These are phyloP conservation scores for Kitagawia praeruptora DNA, from an alignment of 129 eudicot species.

Conservation along the genomic window DNA sequence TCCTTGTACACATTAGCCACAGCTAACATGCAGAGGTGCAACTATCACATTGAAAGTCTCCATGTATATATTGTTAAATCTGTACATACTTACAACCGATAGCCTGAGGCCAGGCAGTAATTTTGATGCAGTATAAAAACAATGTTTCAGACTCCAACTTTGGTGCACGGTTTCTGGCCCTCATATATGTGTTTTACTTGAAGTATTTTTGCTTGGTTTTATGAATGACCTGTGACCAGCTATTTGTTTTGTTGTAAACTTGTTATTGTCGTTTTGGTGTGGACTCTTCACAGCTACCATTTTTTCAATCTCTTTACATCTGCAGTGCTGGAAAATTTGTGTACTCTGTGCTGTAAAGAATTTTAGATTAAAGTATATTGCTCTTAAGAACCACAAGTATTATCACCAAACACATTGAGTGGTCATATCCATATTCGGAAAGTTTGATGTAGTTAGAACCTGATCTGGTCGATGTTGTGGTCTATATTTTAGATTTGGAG, in stretches of 20 bases:
- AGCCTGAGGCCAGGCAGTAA: background rate
- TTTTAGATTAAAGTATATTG: background rate
- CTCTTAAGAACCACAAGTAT: background rate
- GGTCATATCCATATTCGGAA: background rate
- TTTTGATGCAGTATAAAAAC: slow-evolving; percentile 4
- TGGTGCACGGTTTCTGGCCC: background rate
- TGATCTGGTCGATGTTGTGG: background rate
- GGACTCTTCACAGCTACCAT: background rate
- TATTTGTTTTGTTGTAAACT: background rate
- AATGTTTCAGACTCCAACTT: background rate
- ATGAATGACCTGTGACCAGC: background rate
- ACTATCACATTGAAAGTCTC: background rate
- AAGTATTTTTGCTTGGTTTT: background rate
- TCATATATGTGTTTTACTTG: background rate
- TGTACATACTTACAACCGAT: background rate
- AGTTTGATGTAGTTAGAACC: background rate
- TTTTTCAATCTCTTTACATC: background rate
- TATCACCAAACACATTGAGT: background rate
- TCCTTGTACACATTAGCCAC: background rate
- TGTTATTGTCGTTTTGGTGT: background rate
- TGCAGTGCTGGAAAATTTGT: background rate
- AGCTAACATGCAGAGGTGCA: background rate
- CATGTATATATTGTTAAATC: background rate
- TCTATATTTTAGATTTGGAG: too few species aligned
- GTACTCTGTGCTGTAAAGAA: background rate